Conservation (phyloP, 192 early-diverging fungal genomes). For the Mortierella antarctica region DNA sequence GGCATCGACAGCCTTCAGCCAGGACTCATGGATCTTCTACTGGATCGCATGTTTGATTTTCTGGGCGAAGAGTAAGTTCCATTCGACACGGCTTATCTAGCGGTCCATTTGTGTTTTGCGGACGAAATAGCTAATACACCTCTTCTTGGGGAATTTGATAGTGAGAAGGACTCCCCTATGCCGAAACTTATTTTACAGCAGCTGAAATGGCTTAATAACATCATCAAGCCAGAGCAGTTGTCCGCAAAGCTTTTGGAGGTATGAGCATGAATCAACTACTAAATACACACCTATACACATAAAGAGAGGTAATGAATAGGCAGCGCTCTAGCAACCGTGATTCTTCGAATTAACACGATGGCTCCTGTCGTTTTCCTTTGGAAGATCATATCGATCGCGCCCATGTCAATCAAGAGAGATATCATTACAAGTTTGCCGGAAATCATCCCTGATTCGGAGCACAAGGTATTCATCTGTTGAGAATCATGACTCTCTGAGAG, state of each 20-base stretch:
- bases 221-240: slow-evolving; percentile 69
- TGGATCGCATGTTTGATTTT: slow-evolving; percentile 55
- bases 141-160: slow-evolving; percentile 17
- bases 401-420: slow-evolving; percentile 76
- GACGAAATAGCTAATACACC: background rate
- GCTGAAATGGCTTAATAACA: slow-evolving; percentile 80
- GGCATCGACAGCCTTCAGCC: slow-evolving; percentile 70
- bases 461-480: slow-evolving; percentile 45
- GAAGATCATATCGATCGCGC: slow-evolving; percentile 69
- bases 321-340: too few relatives aligned
- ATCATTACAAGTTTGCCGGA: slow-evolving; percentile 80
- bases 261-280: background rate
- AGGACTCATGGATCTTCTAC: slow-evolving; percentile 68
- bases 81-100: background rate
- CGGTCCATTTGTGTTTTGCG: too few relatives aligned
- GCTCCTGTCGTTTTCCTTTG: too few relatives aligned
- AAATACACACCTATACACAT: background rate
- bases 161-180: slow-evolving; percentile 58
- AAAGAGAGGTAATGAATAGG: background rate
- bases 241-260: slow-evolving; percentile 75
- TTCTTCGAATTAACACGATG: too few relatives aligned
- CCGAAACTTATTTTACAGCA: slow-evolving; percentile 76
- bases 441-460: slow-evolving; percentile 79
- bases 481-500: too few relatives aligned
- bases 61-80: slow-evolving; percentile 28